These are phyloP conservation scores for Ogataea wickerhamii DNA, from an alignment of 805 yeast species.

Conservation along the genomic window DNA sequence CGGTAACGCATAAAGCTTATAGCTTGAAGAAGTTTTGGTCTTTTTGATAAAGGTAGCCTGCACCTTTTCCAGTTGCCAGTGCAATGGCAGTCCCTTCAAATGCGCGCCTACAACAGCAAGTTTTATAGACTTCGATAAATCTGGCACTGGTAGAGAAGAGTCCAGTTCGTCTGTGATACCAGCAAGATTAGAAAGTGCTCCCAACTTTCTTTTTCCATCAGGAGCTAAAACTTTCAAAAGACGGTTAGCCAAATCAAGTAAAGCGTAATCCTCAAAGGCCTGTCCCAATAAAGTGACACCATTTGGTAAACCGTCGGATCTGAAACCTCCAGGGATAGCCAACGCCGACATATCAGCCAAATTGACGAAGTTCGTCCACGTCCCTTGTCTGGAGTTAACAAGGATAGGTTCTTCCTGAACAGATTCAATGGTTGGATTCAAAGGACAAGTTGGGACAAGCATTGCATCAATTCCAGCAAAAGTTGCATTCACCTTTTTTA, in stretches of 20 bases:
- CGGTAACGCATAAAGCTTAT: constrained; percentile 80
- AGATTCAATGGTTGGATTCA: constrained; percentile 78
- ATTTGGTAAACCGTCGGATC: constrained; percentile 81
- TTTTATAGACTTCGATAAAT: constrained; percentile 44
- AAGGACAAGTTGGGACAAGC: constrained; percentile 90
- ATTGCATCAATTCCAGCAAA: constrained; percentile 67
- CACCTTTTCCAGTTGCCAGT: constrained; percentile 89
- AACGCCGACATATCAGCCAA: constrained; percentile 90
- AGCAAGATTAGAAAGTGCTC: constrained; percentile 32
- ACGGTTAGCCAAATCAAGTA: constrained; percentile 75
- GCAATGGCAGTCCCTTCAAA: constrained; percentile 78
- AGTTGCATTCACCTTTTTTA: constrained; percentile 56
- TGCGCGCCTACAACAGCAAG: constrained; percentile 98
- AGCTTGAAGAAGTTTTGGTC: constrained; percentile 67
- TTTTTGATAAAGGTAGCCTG: constrained; percentile 66
- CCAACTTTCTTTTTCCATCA: constrained; percentile 51
- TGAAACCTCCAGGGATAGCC: constrained; percentile 88
- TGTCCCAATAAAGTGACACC: constrained; percentile 84
- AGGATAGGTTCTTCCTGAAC: constrained; percentile 73
- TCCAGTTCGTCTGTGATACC: constrained; percentile 44
- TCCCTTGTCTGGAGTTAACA: constrained; percentile 89
- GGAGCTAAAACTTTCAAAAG: constrained; percentile 52
- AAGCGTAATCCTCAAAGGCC: constrained; percentile 84
- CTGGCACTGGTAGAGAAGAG: constrained; percentile 42
- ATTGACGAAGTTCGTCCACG: constrained; percentile 97